Evolutionary conservation across 108 stramenopile species (phyloP).

Genomic region (Nannochloropsis oceanica): DNA sequence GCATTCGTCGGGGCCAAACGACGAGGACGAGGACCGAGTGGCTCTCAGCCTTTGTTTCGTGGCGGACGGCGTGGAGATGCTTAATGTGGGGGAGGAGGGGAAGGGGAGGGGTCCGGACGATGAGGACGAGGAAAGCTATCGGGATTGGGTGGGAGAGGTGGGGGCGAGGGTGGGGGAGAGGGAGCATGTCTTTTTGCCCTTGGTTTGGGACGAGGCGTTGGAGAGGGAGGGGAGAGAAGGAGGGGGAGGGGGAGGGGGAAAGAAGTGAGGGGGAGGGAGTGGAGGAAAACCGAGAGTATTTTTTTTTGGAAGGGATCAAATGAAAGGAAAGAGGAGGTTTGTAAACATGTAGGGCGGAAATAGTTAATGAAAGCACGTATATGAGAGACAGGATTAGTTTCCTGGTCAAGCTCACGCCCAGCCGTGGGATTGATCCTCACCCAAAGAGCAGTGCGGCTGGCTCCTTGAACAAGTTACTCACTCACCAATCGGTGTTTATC

Average conservation of each 20-base stretch:
- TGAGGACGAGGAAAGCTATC: slow-evolving; percentile 22
- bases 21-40: slow-evolving; percentile 2
- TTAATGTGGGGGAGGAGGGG: neutral
- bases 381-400: too few relatives aligned
- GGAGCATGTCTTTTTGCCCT: too few relatives aligned
- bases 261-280: neutral
- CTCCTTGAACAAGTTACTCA: too few relatives aligned
- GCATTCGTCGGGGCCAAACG: slow-evolving; percentile 25
- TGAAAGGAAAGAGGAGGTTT: too few relatives aligned
- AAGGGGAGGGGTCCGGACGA: slow-evolving; percentile 8
- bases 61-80: slow-evolving; percentile 16
- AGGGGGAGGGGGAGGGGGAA: neutral
- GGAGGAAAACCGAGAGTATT: neutral
- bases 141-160: slow-evolving; percentile 10
- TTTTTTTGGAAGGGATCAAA: too few relatives aligned
- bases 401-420: too few relatives aligned
- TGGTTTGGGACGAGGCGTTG: slow-evolving; percentile 15
- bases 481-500: too few relatives aligned
- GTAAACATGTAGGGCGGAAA: too few relatives aligned
- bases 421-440: too few relatives aligned
- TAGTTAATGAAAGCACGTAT: too few relatives aligned
- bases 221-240: neutral
- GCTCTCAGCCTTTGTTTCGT: slow-evolving; percentile 27
- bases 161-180: neutral
- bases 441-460: too few relatives aligned